Percentiles rank a stretch among this genome's conserved stretches.
These are phyloP conservation scores for Exophiala sideris DNA, from an alignment of 2,329 filamentous ascomycete genomes.

Conservation along the genomic window DNA sequence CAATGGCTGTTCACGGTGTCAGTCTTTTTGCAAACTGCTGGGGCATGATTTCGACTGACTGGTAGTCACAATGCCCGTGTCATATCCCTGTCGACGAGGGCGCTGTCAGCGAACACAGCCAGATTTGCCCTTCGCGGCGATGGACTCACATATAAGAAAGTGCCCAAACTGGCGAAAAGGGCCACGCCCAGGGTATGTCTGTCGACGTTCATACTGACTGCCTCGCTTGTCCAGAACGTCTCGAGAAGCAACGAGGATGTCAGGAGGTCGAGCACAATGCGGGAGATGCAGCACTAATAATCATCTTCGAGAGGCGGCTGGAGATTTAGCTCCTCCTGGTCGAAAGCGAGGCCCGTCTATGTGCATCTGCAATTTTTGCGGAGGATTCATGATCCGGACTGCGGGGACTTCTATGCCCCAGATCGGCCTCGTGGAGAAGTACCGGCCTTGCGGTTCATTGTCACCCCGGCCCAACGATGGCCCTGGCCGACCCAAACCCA, in stretches of 20 bases:
- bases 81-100: slow-evolving; percentile 48
- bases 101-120: background rate
- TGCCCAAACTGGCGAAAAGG: background rate
- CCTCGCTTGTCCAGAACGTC: background rate
- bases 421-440: background rate
- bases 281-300: background rate
- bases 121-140: background rate
- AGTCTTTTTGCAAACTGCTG: slow-evolving; percentile 25
- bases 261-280: background rate
- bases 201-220: background rate
- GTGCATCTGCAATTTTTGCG: slow-evolving; percentile 1
- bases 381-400: background rate
- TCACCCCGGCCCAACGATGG: slow-evolving; percentile 15
- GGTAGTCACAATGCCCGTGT: slow-evolving; percentile 60
- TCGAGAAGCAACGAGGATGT: background rate
- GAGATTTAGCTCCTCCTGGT: background rate
- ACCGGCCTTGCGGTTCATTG: background rate
- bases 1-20: slow-evolving; percentile 43
- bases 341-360: background rate
- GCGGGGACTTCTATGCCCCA: background rate
- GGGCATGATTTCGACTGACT: slow-evolving; percentile 36
- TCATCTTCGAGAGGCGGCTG: background rate
- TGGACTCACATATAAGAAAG: background rate
- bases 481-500: no score
- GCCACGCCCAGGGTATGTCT: background rate